Evolutionary conservation across 1,284 basidiomycete genomes (phyloP), one percentile per base, ranked within the genome.

Genomic region (Cerrena zonata): DNA sequence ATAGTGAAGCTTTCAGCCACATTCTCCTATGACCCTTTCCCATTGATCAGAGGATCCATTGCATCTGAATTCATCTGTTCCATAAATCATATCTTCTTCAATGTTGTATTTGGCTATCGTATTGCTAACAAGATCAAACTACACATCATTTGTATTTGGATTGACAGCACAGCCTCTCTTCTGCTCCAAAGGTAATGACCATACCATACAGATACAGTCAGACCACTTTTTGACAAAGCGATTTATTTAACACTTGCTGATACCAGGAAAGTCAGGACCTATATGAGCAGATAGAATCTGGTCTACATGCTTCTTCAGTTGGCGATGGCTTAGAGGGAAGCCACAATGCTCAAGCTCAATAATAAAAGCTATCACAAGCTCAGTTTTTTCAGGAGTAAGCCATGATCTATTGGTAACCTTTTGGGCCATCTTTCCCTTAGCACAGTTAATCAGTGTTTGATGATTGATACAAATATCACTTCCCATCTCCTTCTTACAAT

Each of bases 211-310:
- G 3, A 75, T 52, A 4, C 44, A 37, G 13, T 69, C 51, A 7
- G 51, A 49, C 55, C 76, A 66, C 47, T 64, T 59, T 37, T 59
- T 52, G 0, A 69, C 30, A 53, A 75, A 74, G 5, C 63, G 59
- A 12, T 58, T 42, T 3, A 65, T 65, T 70, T 71, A 76, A 26
- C 69, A 57, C 42, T 62, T 56, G 2, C 72, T 70, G 15, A 75
- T 63, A 27, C 68, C 47, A 4, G 65, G 65, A 53, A 72, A 74
- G 3, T 47, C 27, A 19, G 46, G 42, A 4, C 65, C 68, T 23
- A 63, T 54, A 4, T 59, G 49, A 5, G 58, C 65, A 5, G 48
- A 39, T 21, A 48, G 51, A 27, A 59, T 59, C 10, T 51, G 48
- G 24, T 59, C 53, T 25, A 57, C 59, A 25, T 51, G 49, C 45